Percentiles rank a stretch among this genome's conserved stretches.
Conservation (phyloP, 495 filamentous ascomycete species). For the Xylaria flabelliformis region DNA sequence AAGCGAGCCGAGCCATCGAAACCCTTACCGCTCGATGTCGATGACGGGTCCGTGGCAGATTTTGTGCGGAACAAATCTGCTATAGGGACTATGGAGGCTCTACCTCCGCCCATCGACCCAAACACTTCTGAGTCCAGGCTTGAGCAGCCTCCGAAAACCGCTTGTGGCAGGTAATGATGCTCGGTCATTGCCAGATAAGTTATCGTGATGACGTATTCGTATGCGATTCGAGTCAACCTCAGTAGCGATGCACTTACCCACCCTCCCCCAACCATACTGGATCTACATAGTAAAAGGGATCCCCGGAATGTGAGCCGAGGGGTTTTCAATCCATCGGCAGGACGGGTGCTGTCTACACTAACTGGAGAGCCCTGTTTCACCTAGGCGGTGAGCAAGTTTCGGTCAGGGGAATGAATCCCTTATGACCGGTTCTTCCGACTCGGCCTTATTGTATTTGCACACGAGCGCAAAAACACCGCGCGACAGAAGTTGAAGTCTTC, state of each 20-base stretch:
- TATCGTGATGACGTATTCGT: slow-evolving; percentile 24
- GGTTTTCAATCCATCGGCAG: slow-evolving; percentile 16
- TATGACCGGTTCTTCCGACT: slow-evolving; percentile 20
- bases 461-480: background rate
- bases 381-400: slow-evolving; percentile 27
- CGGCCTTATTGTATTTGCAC: slow-evolving; percentile 14
- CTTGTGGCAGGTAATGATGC: slow-evolving; percentile 24
- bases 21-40: background rate
- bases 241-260: slow-evolving; percentile 6
- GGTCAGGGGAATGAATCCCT: slow-evolving; percentile 24
- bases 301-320: slow-evolving; percentile 22
- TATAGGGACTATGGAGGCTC: background rate
- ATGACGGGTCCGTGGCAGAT: slow-evolving; percentile 3
- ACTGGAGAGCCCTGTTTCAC: slow-evolving; percentile 22
- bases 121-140: background rate
- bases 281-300: slow-evolving; percentile 15
- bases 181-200: slow-evolving; percentile 13
- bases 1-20: slow-evolving; percentile 30
- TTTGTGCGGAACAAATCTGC: slow-evolving; percentile 11
- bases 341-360: slow-evolving; percentile 19
- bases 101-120: slow-evolving; percentile 15
- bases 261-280: background rate
- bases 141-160: background rate
- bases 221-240: slow-evolving; percentile 1
- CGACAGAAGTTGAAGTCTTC: background rate